A percentile compares a stretch with the other conserved stretches of the same genome.
phyloP scores from a whole-genome alignment of 768 basidiomycete genomes.

The Russula brevipes region DNA sequence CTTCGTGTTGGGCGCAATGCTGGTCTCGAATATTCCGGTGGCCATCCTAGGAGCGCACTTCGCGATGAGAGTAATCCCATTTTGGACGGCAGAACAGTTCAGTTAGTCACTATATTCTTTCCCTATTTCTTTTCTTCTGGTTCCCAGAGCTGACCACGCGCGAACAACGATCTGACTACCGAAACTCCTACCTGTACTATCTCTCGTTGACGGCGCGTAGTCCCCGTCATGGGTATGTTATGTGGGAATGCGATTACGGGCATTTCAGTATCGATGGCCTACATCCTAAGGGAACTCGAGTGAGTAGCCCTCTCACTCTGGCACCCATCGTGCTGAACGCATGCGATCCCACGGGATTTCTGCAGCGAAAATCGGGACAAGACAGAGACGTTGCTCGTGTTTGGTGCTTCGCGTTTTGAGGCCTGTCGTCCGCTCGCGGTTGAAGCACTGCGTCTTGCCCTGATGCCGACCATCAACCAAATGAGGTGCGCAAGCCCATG shows the following conservation, averaged over 20 bases:
- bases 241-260: conserved; percentile 73
- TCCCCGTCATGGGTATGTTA: conserved; percentile 83
- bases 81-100: conserved; percentile 82
- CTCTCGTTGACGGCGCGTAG: conserved; percentile 34
- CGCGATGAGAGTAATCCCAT: conserved; percentile 70
- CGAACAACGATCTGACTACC: no score
- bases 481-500: conserved; percentile 54
- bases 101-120: conserved; percentile 32
- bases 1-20: conserved; percentile 59
- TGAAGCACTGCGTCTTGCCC: conserved; percentile 69
- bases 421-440: conserved; percentile 75
- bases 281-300: conserved; percentile 73
- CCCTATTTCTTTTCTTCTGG: neutral
- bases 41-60: conserved; percentile 70
- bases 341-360: neutral
- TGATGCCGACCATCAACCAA: conserved; percentile 78
- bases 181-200: neutral
- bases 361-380: conserved; percentile 77
- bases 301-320: conserved; percentile 33
- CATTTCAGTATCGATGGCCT: conserved; percentile 36
- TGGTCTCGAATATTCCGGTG: conserved; percentile 73
- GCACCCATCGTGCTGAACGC: neutral
- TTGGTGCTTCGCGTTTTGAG: conserved; percentile 53
- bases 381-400: conserved; percentile 79
- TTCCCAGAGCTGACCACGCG: neutral